These are phyloP conservation scores for Hypomontagnella monticulosa DNA, from an alignment of 495 filamentous ascomycete genomes.

Conservation along the genomic window DNA sequence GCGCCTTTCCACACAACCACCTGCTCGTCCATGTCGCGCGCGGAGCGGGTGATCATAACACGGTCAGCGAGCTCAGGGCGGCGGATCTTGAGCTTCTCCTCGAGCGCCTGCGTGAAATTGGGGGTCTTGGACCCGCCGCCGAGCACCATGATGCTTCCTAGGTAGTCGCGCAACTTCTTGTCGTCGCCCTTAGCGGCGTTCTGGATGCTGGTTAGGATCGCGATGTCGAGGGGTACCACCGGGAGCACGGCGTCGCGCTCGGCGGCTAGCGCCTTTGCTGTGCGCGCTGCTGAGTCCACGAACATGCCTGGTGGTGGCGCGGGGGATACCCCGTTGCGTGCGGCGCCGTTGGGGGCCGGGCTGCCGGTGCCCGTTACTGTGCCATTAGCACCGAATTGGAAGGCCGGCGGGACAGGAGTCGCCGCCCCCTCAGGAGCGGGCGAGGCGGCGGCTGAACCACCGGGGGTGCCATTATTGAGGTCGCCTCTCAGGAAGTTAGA, in stretches of 20 bases:
- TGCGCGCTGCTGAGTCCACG: slow-evolving; percentile 54
- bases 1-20: slow-evolving; percentile 98
- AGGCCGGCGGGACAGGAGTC: slow-evolving; percentile 71
- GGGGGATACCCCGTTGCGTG: slow-evolving; percentile 59
- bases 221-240: slow-evolving; percentile 81
- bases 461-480: slow-evolving; percentile 73
- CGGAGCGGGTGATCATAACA: slow-evolving; percentile 87
- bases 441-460: slow-evolving; percentile 84
- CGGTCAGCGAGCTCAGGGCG: slow-evolving; percentile 78
- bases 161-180: slow-evolving; percentile 88
- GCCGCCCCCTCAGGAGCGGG: slow-evolving; percentile 80
- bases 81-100: slow-evolving; percentile 76
- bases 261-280: slow-evolving; percentile 61
- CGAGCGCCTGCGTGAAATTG: slow-evolving; percentile 78
- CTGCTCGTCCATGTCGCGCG: slow-evolving; percentile 91
- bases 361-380: slow-evolving; percentile 55
- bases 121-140: slow-evolving; percentile 87
- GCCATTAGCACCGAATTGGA: slow-evolving; percentile 58
- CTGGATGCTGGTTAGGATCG: slow-evolving; percentile 85
- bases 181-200: slow-evolving; percentile 90
- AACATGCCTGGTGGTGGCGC: slow-evolving; percentile 51
- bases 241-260: slow-evolving; percentile 86
- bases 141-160: slow-evolving; percentile 94
- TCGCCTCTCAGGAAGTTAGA: slow-evolving; percentile 66
- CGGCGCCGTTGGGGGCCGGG: slow-evolving; percentile 52